Base-by-base conservation (phyloP, 169 alveolate species). In the Cryptosporidium canis region DNA sequence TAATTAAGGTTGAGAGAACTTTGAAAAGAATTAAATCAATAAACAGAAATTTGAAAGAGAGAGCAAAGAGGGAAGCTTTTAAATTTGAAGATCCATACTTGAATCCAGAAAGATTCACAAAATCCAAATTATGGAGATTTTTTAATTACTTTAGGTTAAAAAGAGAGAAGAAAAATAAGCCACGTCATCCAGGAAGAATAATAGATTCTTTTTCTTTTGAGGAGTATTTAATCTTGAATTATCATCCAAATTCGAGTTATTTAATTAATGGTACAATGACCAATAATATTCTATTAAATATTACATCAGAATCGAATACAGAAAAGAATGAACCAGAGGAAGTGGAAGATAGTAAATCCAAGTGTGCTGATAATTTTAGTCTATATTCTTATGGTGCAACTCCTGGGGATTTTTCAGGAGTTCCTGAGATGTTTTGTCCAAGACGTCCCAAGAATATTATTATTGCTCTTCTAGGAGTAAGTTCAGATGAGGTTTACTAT, bases 391-490 rank as follows among this genome's bases (percentile, higher is more conserved):
- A 31, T 16, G 55, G 31, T n/a, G 48, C 24, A 29, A 16, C 64
- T 70, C 84, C 84, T 24, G 84, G 84, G 0, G 84, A 70, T 39
- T 70, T n/a, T 35, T 70, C 84, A 6, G 68, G 84, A 16, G 11
- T 33, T 27, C 55, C 39, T 2, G 29, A 24, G 5, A 37, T 70
- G 1, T 58, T 33, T 9, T 21, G 33, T 0, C 87, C 70, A 58
- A 77, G 87, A 77, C 71, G 87, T 16, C 87, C 87, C 24, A 77
- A 77, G 70, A 58, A 77, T 21, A 29, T 77, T 24, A 77, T 77
- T 1, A 41, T 77, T 6, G 64, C 72, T 21, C 21, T 77, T 21
- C 6, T 77, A n/a, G 87, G 87, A 18, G 72, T 77, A 61, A 21
- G 87, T 12, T 77, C 87, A 14, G 87, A 77, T 56, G 33, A 77